Evolutionary conservation across 2,329 filamentous ascomycete species (phyloP).

Genomic region (Kalmusia sp.): DNA sequence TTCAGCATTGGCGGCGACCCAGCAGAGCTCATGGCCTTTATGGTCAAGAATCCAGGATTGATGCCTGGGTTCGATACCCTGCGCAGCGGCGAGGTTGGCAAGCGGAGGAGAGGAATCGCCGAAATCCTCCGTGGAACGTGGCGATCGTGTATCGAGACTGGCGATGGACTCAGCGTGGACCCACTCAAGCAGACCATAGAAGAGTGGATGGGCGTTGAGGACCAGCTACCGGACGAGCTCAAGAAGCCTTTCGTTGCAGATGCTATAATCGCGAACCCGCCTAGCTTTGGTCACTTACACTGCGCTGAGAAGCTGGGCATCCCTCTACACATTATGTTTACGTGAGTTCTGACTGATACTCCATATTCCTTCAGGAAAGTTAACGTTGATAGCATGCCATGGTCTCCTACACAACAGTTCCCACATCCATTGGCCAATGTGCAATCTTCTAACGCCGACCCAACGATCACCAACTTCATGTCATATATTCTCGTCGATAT

Average conservation of each 20-base stretch:
- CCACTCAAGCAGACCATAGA: slow-evolving; percentile 62
- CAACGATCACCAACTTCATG: slow-evolving; percentile 80
- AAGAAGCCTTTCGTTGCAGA: slow-evolving; percentile 79
- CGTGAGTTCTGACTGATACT: slow-evolving; percentile 58
- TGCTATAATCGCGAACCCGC: slow-evolving; percentile 79
- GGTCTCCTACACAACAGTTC: slow-evolving; percentile 84
- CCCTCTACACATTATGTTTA: slow-evolving; percentile 87
- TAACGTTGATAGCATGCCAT: slow-evolving; percentile 71
- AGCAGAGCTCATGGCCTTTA: slow-evolving; percentile 71
- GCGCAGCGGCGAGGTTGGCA: slow-evolving; percentile 77
- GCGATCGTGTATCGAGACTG: slow-evolving; percentile 82
- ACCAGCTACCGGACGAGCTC: slow-evolving; percentile 45
- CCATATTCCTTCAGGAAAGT: neutral
- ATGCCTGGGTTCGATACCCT: slow-evolving; percentile 83
- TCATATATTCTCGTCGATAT: slow-evolving; percentile 87
- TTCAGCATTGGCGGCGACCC: slow-evolving; percentile 61
- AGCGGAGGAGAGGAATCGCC: slow-evolving; percentile 75
- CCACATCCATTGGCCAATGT: slow-evolving; percentile 88
- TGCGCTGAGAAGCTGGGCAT: slow-evolving; percentile 78
- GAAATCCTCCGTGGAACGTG: slow-evolving; percentile 86
- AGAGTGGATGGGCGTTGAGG: slow-evolving; percentile 52
- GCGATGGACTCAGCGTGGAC: slow-evolving; percentile 66
- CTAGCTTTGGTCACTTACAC: slow-evolving; percentile 78
- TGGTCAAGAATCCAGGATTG: slow-evolving; percentile 87
- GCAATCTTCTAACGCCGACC: slow-evolving; percentile 75